Conservation (phyloP, 2,329 filamentous ascomycete genomes). For the Phialemoniopsis sp. region DNA sequence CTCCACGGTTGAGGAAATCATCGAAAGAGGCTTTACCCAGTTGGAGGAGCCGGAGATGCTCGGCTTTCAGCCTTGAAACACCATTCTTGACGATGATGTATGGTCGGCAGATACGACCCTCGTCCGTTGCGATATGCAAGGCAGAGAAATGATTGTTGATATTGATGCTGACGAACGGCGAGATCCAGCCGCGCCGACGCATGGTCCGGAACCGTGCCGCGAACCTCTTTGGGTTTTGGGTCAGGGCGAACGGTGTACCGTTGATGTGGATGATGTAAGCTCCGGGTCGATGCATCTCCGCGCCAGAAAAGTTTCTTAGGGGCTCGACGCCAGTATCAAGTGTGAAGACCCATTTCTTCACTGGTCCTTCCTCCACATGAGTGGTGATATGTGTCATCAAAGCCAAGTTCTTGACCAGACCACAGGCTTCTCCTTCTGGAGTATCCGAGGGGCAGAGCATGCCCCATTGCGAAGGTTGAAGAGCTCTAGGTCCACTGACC, state of each 20-base stretch:
- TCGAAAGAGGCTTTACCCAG: conserved; percentile 86
- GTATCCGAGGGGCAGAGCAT: conserved; percentile 98
- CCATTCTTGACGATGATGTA: conserved; percentile 92
- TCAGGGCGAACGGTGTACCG: conserved; percentile 87
- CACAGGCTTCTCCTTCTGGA: conserved; percentile 96
- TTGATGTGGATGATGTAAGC: conserved; percentile 93
- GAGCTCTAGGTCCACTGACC: conserved; percentile 88
- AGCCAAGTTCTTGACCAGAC: conserved; percentile 95
- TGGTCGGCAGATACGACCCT: conserved; percentile 92
- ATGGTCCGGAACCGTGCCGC: conserved; percentile 80
- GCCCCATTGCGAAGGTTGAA: conserved; percentile 96
- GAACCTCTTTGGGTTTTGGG: conserved; percentile 81
- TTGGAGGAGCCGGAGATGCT: conserved; percentile 77
- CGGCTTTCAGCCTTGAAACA: conserved; percentile 72
- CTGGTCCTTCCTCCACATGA: conserved; percentile 87
- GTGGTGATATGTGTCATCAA: conserved; percentile 99
- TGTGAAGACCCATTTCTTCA: conserved; percentile 80
- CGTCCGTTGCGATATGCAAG: conserved; percentile 93
- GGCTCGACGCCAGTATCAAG: conserved; percentile 80
- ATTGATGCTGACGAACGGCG: conserved; percentile 94
- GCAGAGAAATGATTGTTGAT: conserved; percentile 90
- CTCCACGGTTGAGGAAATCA: conserved; percentile 82
- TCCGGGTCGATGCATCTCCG: conserved; percentile 80
- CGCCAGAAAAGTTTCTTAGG: conserved; percentile 66
- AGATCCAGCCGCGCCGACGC: conserved; percentile 85